Conservation (phyloP, 768 basidiomycete genomes). For the Panus rudis region DNA sequence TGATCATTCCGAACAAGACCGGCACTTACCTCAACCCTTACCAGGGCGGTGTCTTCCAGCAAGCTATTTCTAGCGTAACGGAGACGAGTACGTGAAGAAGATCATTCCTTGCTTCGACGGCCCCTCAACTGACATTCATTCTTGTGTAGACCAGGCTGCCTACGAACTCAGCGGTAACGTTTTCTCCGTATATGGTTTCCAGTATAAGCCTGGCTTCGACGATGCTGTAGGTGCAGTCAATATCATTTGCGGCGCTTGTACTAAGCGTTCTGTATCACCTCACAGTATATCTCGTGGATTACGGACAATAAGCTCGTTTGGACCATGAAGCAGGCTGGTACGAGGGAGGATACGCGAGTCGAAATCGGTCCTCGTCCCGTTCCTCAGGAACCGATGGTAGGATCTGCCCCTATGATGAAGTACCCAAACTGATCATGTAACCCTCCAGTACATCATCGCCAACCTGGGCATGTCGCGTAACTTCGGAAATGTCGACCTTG, state of each 20-base stretch:
- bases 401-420: neutral
- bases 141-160: slow-evolving; percentile 55
- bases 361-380: slow-evolving; percentile 66
- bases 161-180: slow-evolving; percentile 53
- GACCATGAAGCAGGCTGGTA: slow-evolving; percentile 60
- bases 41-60: slow-evolving; percentile 74
- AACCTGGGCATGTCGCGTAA: slow-evolving; percentile 56
- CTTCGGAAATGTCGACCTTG: slow-evolving; percentile 52
- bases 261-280: neutral
- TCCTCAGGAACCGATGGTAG: slow-evolving; percentile 83
- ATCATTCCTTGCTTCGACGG: neutral
- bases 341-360: slow-evolving; percentile 47
- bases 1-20: slow-evolving; percentile 46
- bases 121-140: slow-evolving; percentile 2
- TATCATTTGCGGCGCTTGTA: slow-evolving; percentile 16
- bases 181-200: slow-evolving; percentile 71
- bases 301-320: slow-evolving; percentile 55
- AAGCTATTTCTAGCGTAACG: slow-evolving; percentile 43
- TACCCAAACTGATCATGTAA: slow-evolving; percentile 2
- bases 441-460: slow-evolving; percentile 35
- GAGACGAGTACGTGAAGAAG: slow-evolving; percentile 33
- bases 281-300: slow-evolving; percentile 79
- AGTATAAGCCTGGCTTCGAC: slow-evolving; percentile 68
- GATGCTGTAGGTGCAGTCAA: slow-evolving; percentile 53
- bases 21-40: slow-evolving; percentile 56